Evolutionary conservation across 2,329 filamentous ascomycete species (phyloP), one percentile per base, ranked within the genome.

Genomic region (Sporothrix humicola): DNA sequence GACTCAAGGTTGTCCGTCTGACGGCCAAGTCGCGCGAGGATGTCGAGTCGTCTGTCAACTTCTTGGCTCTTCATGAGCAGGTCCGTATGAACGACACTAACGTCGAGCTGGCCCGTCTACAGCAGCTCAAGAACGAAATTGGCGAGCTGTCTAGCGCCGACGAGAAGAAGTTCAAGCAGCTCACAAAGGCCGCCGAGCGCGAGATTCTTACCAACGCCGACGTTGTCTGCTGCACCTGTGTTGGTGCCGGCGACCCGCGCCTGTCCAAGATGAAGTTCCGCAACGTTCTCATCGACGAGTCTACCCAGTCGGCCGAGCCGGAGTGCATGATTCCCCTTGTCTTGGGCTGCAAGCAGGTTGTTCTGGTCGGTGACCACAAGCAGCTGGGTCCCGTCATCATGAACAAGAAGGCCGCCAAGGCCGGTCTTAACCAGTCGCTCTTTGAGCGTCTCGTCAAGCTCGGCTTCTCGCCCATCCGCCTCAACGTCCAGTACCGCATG

Each of bases 391-490:
- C 96, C 1, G 96, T 99, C 79, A 98, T 99, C 81, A 99, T 99
- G 95, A 99, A 99, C 87, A 99, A 99, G 88, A 98, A 98, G 84
- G 96, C 96, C 15, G 96, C 96, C 75, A 98, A 98, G 83, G 96
- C 96, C 72, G 96, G 96, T 75, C 87, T 99, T 17, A 98, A 98
- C 83, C 96, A 98, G 82, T 98, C 95, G n/a, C 87, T 99, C 10
- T 99, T 99, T 79, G 96, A 99, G 84, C 94, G 96, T 79, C 87
- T 99, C 69, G 95, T 98, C 78, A 94, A 95, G 79, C 88, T 98
- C n/a, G 92, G 92, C 61, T 92, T 94, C 78, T 91, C 92, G 54
- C 96, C 96, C 8, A 98, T 98, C 77, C 93, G 95, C 71, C 88
- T 99, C 72, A 97, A 97, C 78, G 95, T 97, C 52, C 96, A 99